A percentile compares a stretch with the other conserved stretches of the same genome.
Evolutionary conservation across 148 eudicot genomes (phyloP).

Genomic region (Rhododendron simsii): DNA sequence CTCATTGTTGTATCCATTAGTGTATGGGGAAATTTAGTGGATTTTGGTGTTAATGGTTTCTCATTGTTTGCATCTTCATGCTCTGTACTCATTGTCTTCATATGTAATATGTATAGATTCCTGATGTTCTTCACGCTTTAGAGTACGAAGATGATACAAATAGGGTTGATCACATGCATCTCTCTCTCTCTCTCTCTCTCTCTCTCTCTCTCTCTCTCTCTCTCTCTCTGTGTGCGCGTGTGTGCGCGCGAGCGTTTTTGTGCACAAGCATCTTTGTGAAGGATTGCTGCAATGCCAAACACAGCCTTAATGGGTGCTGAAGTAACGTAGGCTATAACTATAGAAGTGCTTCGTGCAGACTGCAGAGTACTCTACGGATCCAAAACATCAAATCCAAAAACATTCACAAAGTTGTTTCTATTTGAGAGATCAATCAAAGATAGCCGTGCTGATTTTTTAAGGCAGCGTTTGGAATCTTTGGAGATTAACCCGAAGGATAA

Average conservation of each 20-base stretch:
- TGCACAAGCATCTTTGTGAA: neutral
- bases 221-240: neutral
- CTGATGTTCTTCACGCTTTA: neutral
- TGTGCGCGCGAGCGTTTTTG: too few species aligned
- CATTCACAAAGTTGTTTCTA: neutral
- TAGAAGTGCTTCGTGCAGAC: neutral
- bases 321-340: neutral
- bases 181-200: neutral
- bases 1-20: neutral
- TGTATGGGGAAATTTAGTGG: neutral
- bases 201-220: neutral
- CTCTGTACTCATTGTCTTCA: neutral
- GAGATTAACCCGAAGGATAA: neutral
- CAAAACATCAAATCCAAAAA: neutral
- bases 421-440: neutral
- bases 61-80: neutral
- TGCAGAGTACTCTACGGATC: neutral
- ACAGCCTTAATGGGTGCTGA: neutral
- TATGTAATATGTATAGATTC: neutral
- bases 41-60: neutral
- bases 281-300: neutral
- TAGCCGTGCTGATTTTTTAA: neutral
- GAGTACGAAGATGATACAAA: slow-evolving; percentile 5
- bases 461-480: neutral
- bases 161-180: neutral